Base-by-base conservation (phyloP, 768 basidiomycete genomes). In the Vararia minispora region DNA sequence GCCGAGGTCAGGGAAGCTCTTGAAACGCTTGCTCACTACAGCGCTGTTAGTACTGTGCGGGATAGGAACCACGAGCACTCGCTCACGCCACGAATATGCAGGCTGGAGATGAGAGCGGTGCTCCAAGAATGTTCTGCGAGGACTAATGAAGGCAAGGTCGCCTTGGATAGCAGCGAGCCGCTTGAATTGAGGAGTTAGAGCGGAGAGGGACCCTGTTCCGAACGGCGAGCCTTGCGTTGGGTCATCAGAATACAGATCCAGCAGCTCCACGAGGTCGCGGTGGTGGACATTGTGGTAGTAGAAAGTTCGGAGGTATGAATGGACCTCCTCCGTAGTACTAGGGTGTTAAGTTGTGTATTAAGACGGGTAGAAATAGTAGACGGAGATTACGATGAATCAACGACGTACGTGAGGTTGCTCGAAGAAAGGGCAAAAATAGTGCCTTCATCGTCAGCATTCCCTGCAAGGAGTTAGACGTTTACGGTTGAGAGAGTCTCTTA, bases 221-320 rank as follows among this genome's bases (percentile, higher is more conserved):
- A 50, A 56, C 7, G 54, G 54, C 1, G 43, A 40, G 4, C 55
- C 54, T 14, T 41, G 33, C 8, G 40, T 14, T 0, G 27, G 36
- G 30, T 56, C 52, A 4, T 40, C 42, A 6, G 54, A 48, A 33
- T 56, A 56, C 14, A 39, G 37, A 24, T 25, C 26, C 29, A 45
- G 18, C 25, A 33, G 26, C 12, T 43, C 43, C 5, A 43, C 5
- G 2, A 42, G 8, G 6, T 1, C n/a, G 33, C 4, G 6, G 31
- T 8, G 23, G 44, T 41, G 1, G 22, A 25, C n/a, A n/a, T n/a
- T n/a, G n/a, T n/a, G 44, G 44, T 20, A 45, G 5, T 41, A 45
- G 41, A n/a, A 33, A 45, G 10, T 13, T 42, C n/a, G n/a, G 4
- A 45, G 1, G 26, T 42, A 45, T 6, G 24, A 2, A 8, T 7